These are phyloP conservation scores for Macrophomina tecta DNA, from an alignment of 2,329 filamentous ascomycete genomes.

Conservation along the genomic window DNA sequence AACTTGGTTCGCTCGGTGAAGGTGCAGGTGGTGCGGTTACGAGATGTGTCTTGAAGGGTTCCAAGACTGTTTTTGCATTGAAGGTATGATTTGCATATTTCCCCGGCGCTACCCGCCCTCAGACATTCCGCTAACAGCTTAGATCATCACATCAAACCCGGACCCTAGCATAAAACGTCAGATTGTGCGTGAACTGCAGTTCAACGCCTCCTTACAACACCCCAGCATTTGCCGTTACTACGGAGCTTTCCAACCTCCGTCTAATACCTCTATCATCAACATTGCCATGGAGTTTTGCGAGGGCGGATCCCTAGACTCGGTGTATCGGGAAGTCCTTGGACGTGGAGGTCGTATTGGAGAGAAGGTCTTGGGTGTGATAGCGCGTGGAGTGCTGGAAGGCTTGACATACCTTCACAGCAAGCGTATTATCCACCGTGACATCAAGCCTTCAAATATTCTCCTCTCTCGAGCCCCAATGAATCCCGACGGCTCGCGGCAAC, in stretches of 20 bases:
- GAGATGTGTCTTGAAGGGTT: conserved; percentile 83
- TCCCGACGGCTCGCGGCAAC: conserved; percentile 19
- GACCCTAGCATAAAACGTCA: conserved; percentile 98
- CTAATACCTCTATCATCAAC: conserved; percentile 93
- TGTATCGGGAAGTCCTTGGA: conserved; percentile 97
- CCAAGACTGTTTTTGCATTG: conserved; percentile 92
- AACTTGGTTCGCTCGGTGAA: conserved; percentile 89
- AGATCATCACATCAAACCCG: conserved; percentile 98
- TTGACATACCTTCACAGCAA: conserved; percentile 93
- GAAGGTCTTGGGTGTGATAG: conserved; percentile 95
- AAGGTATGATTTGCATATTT: conserved; percentile 67
- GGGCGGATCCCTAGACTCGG: conserved; percentile 92
- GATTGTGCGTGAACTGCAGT: conserved; percentile 92
- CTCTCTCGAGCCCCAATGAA: conserved; percentile 67
- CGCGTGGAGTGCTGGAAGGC: conserved; percentile 91
- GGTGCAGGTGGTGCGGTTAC: conserved; percentile 96
- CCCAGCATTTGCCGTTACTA: conserved; percentile 98
- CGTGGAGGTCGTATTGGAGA: conserved; percentile 93
- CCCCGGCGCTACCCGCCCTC: not conserved
- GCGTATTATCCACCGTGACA: conserved; percentile 98
- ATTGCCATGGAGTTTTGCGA: conserved; percentile 99
- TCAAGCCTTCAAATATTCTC: conserved; percentile 97
- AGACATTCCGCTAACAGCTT: conserved; percentile 15
- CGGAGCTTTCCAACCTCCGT: conserved; percentile 87
- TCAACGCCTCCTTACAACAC: conserved; percentile 88